phyloP scores from a whole-genome alignment of 805 yeast genomes.

The Teunomyces kruisii region DNA sequence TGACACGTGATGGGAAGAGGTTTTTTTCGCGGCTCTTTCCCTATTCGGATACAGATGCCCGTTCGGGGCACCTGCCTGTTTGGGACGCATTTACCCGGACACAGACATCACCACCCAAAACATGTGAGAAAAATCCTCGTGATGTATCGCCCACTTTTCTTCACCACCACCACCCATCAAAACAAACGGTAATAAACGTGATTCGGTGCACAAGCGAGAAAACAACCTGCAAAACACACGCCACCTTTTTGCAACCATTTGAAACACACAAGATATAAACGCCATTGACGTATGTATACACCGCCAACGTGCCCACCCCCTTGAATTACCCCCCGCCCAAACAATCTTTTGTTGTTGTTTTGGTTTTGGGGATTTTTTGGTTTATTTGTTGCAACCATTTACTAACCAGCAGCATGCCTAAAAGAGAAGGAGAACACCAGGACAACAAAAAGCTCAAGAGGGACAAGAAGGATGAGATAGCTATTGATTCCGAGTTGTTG shows the following conservation, averaged over 20 bases:
- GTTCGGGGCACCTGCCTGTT: not conserved
- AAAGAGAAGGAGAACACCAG: conserved; percentile 13
- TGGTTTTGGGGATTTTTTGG: not conserved
- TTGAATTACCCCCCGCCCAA: not conserved
- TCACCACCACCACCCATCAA: conserved; percentile 4
- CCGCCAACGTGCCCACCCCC: too few relatives aligned
- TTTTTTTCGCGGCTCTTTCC: not conserved
- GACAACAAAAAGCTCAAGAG: conserved; percentile 11
- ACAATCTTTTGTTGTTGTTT: not conserved
- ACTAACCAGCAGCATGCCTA: conserved; percentile 14
- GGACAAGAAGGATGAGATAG: conserved; percentile 20
- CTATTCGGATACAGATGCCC: not conserved
- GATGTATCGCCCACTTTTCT: conserved; percentile 10
- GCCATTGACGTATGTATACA: not conserved
- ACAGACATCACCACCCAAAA: conserved; percentile 3
- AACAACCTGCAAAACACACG: not conserved
- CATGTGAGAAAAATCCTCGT: conserved; percentile 12
- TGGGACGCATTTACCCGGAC: not conserved
- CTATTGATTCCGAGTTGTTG: conserved; percentile 44
- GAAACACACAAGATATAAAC: not conserved
- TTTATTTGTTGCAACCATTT: conserved; percentile 3
- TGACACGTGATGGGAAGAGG: too few relatives aligned
- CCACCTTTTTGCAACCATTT: conserved; percentile 1
- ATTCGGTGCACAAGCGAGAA: conserved; percentile 5
- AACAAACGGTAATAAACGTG: conserved; percentile 8